Evolutionary conservation across 1,284 basidiomycete genomes (phyloP), one percentile per base, ranked within the genome.

Genomic region (Mycena citricolor): DNA sequence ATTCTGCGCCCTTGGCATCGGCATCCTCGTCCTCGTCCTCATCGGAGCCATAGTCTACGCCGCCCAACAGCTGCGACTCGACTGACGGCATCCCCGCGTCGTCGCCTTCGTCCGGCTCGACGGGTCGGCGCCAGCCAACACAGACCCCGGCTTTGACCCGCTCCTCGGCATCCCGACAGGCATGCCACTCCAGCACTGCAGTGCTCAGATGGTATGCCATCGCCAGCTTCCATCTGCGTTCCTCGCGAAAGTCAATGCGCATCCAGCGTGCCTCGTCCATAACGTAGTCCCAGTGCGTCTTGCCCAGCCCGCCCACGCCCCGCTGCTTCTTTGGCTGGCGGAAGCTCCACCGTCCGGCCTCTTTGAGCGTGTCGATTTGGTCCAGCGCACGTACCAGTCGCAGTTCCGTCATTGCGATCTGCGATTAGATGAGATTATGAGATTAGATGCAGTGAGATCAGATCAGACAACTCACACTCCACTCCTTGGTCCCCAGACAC

Each of bases 201-300:
- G 82, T 82, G 0, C 90, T 90, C n/a, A 98, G 65, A 47, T 87
- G 85, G 60, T 86, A 87, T 0, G 95, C 94, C 14, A 93, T 63
- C 1, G 86, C 84, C 25, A 89, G 69, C 64, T 99, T 99, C 94
- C 94, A 99, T 47, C 81, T 79, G 39, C 90, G 74, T 61, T 99
- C 97, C 65, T 99, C 94, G 7, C 88, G 82, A 57, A 94, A 98
- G 60, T 99, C 97, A 12, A 82, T 81, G 35, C 94, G 88, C 76
- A 99, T 86, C 97, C 95, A 99, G 78, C 90, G 91, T 92, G 98
- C 93, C 68, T 99, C 97, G 51, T 99, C 97, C 61, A 99, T 69
- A 22, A 99, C 70, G 64, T 94, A 90, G 64, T 99, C 97, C 91
- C 93, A 95, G 57, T 98, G 94, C 0, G 87, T 81, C 65, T 98